Evolutionary conservation across 2,329 filamentous ascomycete species (phyloP).

Genomic region (Macrophomina pseudophaseolina): DNA sequence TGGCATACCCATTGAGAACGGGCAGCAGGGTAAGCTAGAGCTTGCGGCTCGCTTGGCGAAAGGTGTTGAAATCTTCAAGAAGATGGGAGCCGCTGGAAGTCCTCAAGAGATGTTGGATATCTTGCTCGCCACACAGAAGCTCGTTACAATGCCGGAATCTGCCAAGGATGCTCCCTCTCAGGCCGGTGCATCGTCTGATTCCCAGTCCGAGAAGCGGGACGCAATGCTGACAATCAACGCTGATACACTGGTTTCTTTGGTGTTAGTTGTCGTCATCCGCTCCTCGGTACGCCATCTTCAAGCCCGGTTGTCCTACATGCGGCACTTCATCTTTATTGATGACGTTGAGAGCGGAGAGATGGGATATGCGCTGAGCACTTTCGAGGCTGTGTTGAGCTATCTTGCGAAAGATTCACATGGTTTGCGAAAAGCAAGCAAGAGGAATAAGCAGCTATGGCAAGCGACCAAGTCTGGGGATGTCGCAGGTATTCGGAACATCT

Average conservation of each 20-base stretch:
- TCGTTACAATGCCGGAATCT: conserved; percentile 65
- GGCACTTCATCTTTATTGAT: conserved; percentile 96
- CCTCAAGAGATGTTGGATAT: conserved; percentile 89
- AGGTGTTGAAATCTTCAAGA: conserved; percentile 88
- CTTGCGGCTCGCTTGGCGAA: conserved; percentile 75
- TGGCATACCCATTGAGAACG: conserved; percentile 83
- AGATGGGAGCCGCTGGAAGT: conserved; percentile 75
- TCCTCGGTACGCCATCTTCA: conserved; percentile 87
- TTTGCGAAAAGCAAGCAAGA: conserved; percentile 80
- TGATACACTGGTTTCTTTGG: conserved; percentile 87
- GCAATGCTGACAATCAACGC: conserved; percentile 74
- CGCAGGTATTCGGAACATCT: conserved; percentile 73
- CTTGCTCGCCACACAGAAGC: conserved; percentile 79
- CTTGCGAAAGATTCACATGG: conserved; percentile 81
- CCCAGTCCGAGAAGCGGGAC: conserved; percentile 57
- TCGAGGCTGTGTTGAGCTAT: conserved; percentile 92
- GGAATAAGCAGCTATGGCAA: conserved; percentile 88
- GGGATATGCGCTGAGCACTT: conserved; percentile 93
- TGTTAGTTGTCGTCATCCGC: conserved; percentile 90
- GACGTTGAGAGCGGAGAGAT: conserved; percentile 96
- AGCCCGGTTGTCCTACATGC: conserved; percentile 89
- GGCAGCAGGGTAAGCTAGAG: conserved; percentile 77
- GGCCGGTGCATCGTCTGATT: conserved; percentile 33
- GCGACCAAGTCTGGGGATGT: conserved; percentile 79
- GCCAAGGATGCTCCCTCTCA: conserved; percentile 51